These are phyloP conservation scores for Lepidopterella palustris DNA, from an alignment of 495 filamentous ascomycete genomes.

Conservation along the genomic window DNA sequence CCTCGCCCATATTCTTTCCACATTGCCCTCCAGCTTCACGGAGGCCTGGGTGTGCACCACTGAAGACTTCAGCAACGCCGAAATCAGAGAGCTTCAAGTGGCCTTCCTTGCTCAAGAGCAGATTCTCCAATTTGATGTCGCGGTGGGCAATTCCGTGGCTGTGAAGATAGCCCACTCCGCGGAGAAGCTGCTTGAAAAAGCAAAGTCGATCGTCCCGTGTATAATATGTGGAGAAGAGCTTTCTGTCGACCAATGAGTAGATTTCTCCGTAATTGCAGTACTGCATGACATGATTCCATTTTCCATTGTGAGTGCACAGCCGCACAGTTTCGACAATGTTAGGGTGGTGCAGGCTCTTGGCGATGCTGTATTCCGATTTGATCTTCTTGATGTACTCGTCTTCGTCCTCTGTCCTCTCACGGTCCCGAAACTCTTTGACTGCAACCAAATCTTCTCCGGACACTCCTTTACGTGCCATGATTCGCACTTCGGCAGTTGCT, in stretches of 20 bases:
- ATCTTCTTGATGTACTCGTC: slow-evolving; percentile 71
- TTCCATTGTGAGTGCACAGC: slow-evolving; percentile 56
- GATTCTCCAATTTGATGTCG: slow-evolving; percentile 78
- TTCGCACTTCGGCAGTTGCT: slow-evolving; percentile 63
- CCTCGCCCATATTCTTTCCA: slow-evolving; percentile 58
- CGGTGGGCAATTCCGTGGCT: slow-evolving; percentile 67
- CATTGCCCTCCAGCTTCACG: slow-evolving; percentile 56
- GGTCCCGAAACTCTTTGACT: slow-evolving; percentile 72
- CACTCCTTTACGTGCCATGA: slow-evolving; percentile 56
- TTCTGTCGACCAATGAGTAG: slow-evolving; percentile 57
- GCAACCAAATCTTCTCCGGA: slow-evolving; percentile 55
- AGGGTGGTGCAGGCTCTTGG: slow-evolving; percentile 67
- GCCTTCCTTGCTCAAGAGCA: slow-evolving; percentile 61
- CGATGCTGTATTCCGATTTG: slow-evolving; percentile 72
- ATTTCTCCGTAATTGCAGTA: slow-evolving; percentile 71
- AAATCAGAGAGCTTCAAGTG: slow-evolving; percentile 78
- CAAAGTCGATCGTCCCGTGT: slow-evolving; percentile 55
- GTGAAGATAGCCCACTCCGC: slow-evolving; percentile 64
- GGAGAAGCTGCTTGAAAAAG: slow-evolving; percentile 73
- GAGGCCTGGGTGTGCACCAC: slow-evolving; percentile 64
- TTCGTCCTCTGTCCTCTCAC: slow-evolving; percentile 50
- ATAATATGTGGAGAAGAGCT: slow-evolving; percentile 45
- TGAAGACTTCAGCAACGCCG: slow-evolving; percentile 70
- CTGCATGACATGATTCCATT: slow-evolving; percentile 83
- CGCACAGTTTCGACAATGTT: slow-evolving; percentile 70